Percentiles rank a stretch among this genome's conserved stretches.
Evolutionary conservation across 2,329 filamentous ascomycete genomes (phyloP).

Genomic region (Penicillium sp.): DNA sequence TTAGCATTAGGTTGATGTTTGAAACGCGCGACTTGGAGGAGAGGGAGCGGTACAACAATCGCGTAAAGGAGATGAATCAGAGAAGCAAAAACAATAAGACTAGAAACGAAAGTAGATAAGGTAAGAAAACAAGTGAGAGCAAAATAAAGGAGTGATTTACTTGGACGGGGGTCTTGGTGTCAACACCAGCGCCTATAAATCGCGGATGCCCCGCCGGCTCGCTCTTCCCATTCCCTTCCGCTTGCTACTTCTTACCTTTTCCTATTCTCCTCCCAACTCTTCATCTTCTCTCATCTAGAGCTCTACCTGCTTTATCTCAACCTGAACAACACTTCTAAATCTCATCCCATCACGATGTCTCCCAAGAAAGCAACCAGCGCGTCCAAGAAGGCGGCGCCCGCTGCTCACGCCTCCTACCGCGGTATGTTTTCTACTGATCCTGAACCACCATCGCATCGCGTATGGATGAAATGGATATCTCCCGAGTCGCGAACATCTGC

Average conservation of each 20-base stretch:
- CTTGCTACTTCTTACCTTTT: slow-evolving; percentile 28
- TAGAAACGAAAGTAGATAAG: neutral
- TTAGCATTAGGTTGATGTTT: neutral
- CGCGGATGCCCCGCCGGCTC: slow-evolving; percentile 38
- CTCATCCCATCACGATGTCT: slow-evolving; percentile 50
- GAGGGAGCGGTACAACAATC: neutral
- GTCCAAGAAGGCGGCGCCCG: slow-evolving; percentile 55
- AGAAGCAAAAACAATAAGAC: neutral
- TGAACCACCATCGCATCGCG: slow-evolving; percentile 46
- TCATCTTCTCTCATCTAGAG: slow-evolving; percentile 9
- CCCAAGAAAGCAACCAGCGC: slow-evolving; percentile 58
- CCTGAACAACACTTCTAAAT: slow-evolving; percentile 6
- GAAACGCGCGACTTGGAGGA: neutral
- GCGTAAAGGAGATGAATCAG: neutral
- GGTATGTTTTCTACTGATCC: slow-evolving; percentile 51
- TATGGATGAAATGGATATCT: slow-evolving; percentile 30
- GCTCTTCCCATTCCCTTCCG: slow-evolving; percentile 35
- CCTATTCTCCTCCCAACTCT: slow-evolving; percentile 11
- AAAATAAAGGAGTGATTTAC: slow-evolving; percentile 1
- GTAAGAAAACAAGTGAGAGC: slow-evolving; percentile 2
- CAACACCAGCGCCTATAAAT: slow-evolving; percentile 43
- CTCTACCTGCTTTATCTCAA: slow-evolving; percentile 11
- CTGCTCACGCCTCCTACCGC: slow-evolving; percentile 61
- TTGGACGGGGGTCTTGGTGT: slow-evolving; percentile 33
- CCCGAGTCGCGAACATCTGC: slow-evolving; percentile 51